Conservation (phyloP, 2,329 filamentous ascomycete species). For the Xylariaceae sp. region DNA sequence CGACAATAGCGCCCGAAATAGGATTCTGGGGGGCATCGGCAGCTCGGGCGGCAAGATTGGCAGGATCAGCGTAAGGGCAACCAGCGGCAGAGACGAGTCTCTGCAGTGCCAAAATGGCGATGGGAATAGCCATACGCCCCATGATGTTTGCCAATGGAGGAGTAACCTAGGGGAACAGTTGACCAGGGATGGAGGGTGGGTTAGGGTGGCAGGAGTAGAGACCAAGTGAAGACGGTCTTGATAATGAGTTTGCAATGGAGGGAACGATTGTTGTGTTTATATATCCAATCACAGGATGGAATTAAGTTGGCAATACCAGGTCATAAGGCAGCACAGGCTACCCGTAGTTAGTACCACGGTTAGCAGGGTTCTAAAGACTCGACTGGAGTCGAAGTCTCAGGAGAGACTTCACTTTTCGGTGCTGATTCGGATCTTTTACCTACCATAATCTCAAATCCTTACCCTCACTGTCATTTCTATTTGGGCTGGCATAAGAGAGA, state of each 20-base stretch:
- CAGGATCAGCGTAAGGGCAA: conserved; percentile 44
- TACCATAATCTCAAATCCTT: neutral
- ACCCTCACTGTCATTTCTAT: neutral
- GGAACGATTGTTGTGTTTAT: conserved; percentile 9
- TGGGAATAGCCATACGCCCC: conserved; percentile 32
- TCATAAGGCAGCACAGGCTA: neutral
- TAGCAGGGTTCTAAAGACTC: neutral
- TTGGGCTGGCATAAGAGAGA: neutral
- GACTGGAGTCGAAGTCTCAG: conserved; percentile 5
- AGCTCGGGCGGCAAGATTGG: conserved; percentile 38
- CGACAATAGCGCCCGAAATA: conserved; percentile 49
- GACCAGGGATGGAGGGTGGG: neutral
- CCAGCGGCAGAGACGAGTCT: conserved; percentile 38
- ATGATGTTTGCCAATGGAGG: conserved; percentile 26
- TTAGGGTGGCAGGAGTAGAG: neutral
- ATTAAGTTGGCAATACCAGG: conserved; percentile 1
- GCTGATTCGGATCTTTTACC: neutral
- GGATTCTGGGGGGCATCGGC: conserved; percentile 31
- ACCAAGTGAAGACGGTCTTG: conserved; percentile 1
- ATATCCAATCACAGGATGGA: conserved; percentile 1
- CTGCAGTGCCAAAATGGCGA: conserved; percentile 37
- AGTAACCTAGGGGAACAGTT: neutral
- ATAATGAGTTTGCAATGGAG: neutral
- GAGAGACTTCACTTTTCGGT: conserved; percentile 5
- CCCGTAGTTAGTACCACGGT: neutral